These are phyloP conservation scores for Fusarium sp. DNA, from an alignment of 2,329 filamentous ascomycete genomes.

Conservation along the genomic window DNA sequence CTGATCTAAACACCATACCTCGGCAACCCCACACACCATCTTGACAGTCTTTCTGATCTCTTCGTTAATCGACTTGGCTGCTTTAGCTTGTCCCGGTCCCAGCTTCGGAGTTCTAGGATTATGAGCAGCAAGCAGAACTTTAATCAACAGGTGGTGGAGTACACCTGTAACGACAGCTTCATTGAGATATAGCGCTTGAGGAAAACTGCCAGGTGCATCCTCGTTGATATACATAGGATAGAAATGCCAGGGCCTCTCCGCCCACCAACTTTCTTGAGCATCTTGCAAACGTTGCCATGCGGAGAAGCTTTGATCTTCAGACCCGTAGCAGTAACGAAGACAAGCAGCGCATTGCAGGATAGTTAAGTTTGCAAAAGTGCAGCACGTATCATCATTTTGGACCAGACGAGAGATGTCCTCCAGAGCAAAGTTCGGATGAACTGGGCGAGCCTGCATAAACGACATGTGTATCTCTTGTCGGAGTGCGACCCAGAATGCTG, in stretches of 20 bases:
- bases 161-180: conserved; percentile 49
- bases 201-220: conserved; percentile 29
- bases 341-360: conserved; percentile 49
- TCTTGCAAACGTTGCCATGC: conserved; percentile 43
- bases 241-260: conserved; percentile 49
- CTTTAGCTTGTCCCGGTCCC: conserved; percentile 46
- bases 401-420: conserved; percentile 42
- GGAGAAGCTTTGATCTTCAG: conserved; percentile 44
- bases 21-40: conserved; percentile 49
- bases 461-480: conserved; percentile 51
- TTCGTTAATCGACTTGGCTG: conserved; percentile 45
- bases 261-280: conserved; percentile 49
- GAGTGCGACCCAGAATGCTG: conserved; percentile 50
- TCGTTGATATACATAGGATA: conserved; percentile 46
- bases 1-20: conserved; percentile 27
- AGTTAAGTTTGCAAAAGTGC: conserved; percentile 47
- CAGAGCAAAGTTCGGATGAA: conserved; percentile 47
- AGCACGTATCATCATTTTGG: conserved; percentile 45
- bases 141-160: conserved; percentile 48
- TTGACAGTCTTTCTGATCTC: conserved; percentile 49
- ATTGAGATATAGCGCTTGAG: conserved; percentile 47
- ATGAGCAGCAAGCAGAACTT: conserved; percentile 48
- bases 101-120: conserved; percentile 48
- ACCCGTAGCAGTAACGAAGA: conserved; percentile 49
- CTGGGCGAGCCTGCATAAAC: conserved; percentile 49